Evolutionary conservation across 2,329 filamentous ascomycete species (phyloP), one percentile per base, ranked within the genome.

Genomic region (Colletotrichum graminicola): DNA sequence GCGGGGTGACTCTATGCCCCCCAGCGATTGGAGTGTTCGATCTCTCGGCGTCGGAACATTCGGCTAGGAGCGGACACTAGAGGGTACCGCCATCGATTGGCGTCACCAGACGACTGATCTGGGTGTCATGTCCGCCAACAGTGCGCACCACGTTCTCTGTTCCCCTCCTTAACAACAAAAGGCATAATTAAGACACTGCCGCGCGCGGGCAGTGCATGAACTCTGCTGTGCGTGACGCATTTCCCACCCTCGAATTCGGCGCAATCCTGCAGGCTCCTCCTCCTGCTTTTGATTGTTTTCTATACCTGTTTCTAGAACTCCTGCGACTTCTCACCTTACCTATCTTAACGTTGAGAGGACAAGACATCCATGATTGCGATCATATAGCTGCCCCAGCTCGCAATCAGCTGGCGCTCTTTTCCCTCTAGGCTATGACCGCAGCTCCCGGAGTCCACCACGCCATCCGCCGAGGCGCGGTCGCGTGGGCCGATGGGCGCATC

Each of bases 41-140:
- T 67, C 41, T 41, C 55, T 70, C 62, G 61, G 67, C 71, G 62
- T 73, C 71, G 63, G 71, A 59, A 66, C 54, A 52, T 56, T 67
- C 71, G 71, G 71, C 56, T 73, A 67, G 67, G 36, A 54, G 60
- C 71, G 71, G 71, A 67, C 67, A 57, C 67, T 65, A 57, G 60
- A 61, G 36, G 56, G 39, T 45, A 54, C 57, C 43, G 59, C 57
- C 51, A 57, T 64, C 29, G 18, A 67, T 63, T 64, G 66, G 65
- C 54, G 65, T 70, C 67, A 66, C 56, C 39, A 67, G 59, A 26
- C 55, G 41, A 34, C 29, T 18, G 52, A 39, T 29, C 26, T 51
- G 43, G 56, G 64, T 36, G 65, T 69, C 45, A 61, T 66, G 61
- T 36, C 59, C 21, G 41, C 51, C 66, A 51, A 49, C 65, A 67